phyloP scores from a whole-genome alignment of 1,139 yeast species.

The Casaregolazyma suthepensis region DNA sequence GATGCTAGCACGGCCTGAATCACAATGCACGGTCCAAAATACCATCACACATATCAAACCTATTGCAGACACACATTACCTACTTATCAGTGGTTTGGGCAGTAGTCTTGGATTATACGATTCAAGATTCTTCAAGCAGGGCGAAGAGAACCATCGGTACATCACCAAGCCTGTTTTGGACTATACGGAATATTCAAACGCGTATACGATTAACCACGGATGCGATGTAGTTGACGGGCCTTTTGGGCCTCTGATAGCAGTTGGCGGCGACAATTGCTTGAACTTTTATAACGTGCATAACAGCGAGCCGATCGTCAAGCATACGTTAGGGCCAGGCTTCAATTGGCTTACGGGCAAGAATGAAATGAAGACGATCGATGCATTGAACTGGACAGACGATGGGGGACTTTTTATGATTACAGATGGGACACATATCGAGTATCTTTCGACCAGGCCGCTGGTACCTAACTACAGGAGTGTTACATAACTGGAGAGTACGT shows the following conservation, averaged over 20 bases:
- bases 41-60: conserved; percentile 15
- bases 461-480: not conserved
- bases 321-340: not conserved
- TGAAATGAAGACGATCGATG: conserved; percentile 1
- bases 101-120: conserved; percentile 22
- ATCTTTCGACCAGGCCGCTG: not conserved
- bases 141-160: not conserved
- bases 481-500: no score
- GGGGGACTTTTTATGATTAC: conserved; percentile 2
- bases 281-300: conserved; percentile 2
- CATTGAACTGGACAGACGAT: conserved; percentile 5
- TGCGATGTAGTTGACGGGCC: conserved; percentile 7
- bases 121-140: conserved; percentile 14
- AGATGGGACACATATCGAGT: conserved; percentile 1
- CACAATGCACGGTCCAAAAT: conserved; percentile 3
- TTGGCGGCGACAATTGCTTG: conserved; percentile 5
- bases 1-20: conserved; percentile 2
- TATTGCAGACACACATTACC: conserved; percentile 15
- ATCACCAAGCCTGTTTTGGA: not conserved
- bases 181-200: not conserved
- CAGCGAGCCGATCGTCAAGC: not conserved
- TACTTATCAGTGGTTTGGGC: conserved; percentile 21
- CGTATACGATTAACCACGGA: conserved; percentile 4
- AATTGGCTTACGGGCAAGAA: not conserved
- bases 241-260: conserved; percentile 5